phyloP scores from a whole-genome alignment of 257 asterid genomes.

The Ligustrum vulgare region DNA sequence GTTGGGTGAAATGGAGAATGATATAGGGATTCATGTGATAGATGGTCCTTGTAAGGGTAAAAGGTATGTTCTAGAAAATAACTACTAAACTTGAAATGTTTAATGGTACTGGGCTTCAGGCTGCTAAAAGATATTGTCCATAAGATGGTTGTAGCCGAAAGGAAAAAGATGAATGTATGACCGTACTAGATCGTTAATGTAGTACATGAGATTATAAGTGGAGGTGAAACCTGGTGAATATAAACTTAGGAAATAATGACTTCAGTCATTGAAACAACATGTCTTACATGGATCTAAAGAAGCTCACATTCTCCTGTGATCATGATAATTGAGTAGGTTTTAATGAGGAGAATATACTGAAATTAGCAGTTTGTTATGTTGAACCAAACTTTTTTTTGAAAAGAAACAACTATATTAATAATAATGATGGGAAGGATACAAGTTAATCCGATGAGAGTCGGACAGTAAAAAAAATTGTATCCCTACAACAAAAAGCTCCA shows the following conservation, averaged over 20 bases:
- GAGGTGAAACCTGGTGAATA: background rate
- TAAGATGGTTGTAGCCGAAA: background rate
- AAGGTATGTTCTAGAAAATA: background rate
- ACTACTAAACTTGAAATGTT: background rate
- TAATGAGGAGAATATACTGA: background rate
- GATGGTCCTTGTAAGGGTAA: background rate
- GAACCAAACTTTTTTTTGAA: background rate
- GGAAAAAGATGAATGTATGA: background rate
- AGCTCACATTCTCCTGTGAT: background rate
- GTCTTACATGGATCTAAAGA: conserved; percentile 1
- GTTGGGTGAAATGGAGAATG: background rate
- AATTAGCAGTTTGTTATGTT: background rate
- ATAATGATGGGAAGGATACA: no score
- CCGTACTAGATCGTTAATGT: background rate
- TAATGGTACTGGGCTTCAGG: background rate
- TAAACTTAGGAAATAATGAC: background rate
- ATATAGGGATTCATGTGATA: background rate
- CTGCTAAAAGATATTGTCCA: background rate
- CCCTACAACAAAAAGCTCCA: no score
- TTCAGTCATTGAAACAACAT: background rate
- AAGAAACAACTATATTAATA: no score
- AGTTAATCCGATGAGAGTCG: no score
- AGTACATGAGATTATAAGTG: background rate
- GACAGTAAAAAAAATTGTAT: no score
- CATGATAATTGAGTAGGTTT: background rate